Evolutionary conservation across 2,329 filamentous ascomycete species (phyloP), one percentile per base, ranked within the genome.

Genomic region (Diaporthe citriasiana): DNA sequence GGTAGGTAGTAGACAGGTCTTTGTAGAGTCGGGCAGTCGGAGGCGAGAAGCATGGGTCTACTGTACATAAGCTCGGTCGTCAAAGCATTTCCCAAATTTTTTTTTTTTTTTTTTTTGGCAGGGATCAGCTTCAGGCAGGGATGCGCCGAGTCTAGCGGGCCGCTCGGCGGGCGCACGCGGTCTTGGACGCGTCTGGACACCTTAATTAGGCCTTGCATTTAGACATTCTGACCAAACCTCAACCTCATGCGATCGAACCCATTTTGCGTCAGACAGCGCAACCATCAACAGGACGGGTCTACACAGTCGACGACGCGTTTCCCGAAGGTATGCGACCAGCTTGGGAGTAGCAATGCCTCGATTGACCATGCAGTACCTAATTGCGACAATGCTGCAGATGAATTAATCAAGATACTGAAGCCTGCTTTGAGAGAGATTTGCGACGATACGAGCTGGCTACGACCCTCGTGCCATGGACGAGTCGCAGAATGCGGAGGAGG

Each of bases 401-500:
- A 30, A 60, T 15, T n/a, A 40, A 19, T 56, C 51, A 30, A 47
- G 47, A 45, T n/a, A 33, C 17, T 40, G 53, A 68, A 38, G 42
- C 15, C 57, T 57, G n/a, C 33, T 38, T 51, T 60, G 33, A 68
- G n/a, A 57, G 59, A 73, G n/a, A 69, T n/a, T 71, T 56, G 56
- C 53, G 38, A 56, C 50, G n/a, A 56, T 53, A 63, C 17, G 33
- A n/a, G 30, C 25, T 33, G 30, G 30, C 55, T 4, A 25, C 55
- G 42, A 15, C 17, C 33, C 38, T 9, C 47, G 38, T 60, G 68
- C 27, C 12, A 75, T 75, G 74, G 50, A 69, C 3, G 71, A 56
- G 19, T 12, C 33, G 15, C 60, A 71, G 55, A 51, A 69, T 42
- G 71, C 56, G 12, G 74, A 75, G 42, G 74, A 75, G 30, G 74